Evolutionary conservation across 1,139 yeast genomes (phyloP), one percentile per base, ranked within the genome.

Genomic region (Lizanozyma gosingica): DNA sequence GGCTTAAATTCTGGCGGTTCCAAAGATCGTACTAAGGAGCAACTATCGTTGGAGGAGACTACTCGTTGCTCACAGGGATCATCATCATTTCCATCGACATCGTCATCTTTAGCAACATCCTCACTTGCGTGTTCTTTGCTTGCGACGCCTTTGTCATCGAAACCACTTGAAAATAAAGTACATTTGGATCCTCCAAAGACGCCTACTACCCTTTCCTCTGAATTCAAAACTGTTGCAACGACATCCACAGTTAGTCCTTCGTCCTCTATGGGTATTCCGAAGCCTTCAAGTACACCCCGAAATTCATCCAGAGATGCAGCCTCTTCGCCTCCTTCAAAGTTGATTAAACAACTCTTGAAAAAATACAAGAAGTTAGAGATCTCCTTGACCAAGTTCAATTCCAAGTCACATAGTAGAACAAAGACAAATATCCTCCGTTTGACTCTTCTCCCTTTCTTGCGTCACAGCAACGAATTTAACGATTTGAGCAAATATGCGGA

Each of bases 351-450:
- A 8, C 39, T 49, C 4, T 45, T 56, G 17, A 65, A 65, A 41
- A 67, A 62, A 45, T 66, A 63, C 49, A 74, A 73, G 48, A 57
- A 58, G 38, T 54, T 76, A 37, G 78, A 75, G 40, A 56, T 66
- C 18, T 69, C 70, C 3, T 55, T 74, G 37, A 51, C 58, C 35
- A 77, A 75, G 50, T 79, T 78, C 51, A 61, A 62, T 35, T 63
- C 78, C 18, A 76, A 77, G 49, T 64, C 70, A 38, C 62, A 62
- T 37, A 76, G 80, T 6, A 64, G 80, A 2, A 57, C 72, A 29
- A 79, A 78, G 51, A 76, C 92, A 8, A 86, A 85, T 54, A 68
- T 80, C 14, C 62, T 86, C 17, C 65, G 95, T 18, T 65, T 85
- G 2, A 63, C 78, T 2, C 62, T 86, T n/a, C 61, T 86, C 17